These are phyloP conservation scores for Oenanthe sinensis DNA, from an alignment of 129 eudicot genomes.

Conservation along the genomic window DNA sequence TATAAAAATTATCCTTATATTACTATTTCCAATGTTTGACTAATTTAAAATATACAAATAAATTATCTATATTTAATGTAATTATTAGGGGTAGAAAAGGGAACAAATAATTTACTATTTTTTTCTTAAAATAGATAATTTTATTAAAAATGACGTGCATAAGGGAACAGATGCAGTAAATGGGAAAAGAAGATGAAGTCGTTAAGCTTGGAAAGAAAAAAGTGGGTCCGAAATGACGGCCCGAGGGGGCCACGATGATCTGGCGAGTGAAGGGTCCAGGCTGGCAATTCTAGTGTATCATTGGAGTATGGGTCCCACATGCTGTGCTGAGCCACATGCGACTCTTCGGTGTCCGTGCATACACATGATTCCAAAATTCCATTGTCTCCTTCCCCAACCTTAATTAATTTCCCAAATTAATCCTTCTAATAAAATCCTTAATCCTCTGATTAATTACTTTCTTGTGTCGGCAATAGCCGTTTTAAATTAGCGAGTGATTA, in stretches of 20 bases:
- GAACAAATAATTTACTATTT: too few species aligned
- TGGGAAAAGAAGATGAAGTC: too few species aligned
- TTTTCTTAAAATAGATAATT: too few species aligned
- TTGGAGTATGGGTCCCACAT: slow-evolving; percentile 1
- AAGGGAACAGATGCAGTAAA: too few species aligned
- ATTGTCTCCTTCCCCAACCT: neutral
- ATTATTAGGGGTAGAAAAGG: too few species aligned
- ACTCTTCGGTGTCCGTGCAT: slow-evolving; percentile 13
- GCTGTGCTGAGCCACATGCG: slow-evolving; percentile 10
- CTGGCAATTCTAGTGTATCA: neutral
- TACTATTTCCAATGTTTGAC: too few species aligned
- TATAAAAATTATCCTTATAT: too few species aligned
- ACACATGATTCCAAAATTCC: slow-evolving; percentile 13
- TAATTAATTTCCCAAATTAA: neutral
- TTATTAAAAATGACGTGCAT: too few species aligned
- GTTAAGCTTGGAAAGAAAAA: neutral
- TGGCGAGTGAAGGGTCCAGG: slow-evolving; percentile 10
- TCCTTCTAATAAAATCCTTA: neutral
- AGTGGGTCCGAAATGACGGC: neutral
- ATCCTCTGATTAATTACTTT: neutral
- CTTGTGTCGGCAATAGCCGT: slow-evolving; percentile 28
- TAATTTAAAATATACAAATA: too few species aligned
- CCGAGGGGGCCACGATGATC: neutral
- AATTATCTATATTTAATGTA: too few species aligned
- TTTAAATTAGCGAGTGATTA: neutral